A percentile compares a stretch with the other conserved stretches of the same genome.
Conservation (phyloP, 2,329 filamentous ascomycete species). For the Pezicula rhizophila region DNA sequence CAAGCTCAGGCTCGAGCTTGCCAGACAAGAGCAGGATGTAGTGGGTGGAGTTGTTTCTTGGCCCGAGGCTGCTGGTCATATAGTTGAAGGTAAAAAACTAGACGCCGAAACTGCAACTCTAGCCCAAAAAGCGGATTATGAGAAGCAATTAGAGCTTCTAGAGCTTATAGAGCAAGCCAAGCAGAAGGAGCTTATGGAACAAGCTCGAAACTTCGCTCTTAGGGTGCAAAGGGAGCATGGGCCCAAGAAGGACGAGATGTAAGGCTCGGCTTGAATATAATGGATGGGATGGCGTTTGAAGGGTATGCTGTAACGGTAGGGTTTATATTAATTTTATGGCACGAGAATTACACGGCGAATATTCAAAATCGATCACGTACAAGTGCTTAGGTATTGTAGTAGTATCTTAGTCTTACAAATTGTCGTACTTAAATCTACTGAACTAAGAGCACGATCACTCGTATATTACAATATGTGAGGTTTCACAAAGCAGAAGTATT, state of each 20-base stretch:
- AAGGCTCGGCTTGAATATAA: slow-evolving; percentile 1
- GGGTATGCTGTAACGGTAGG: too few relatives aligned
- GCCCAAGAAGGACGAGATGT: slow-evolving; percentile 14
- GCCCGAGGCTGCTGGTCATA: background rate
- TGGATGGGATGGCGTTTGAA: too few relatives aligned
- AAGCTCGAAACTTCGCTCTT: background rate
- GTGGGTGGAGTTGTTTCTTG: background rate
- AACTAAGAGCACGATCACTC: too few relatives aligned
- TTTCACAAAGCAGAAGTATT: too few relatives aligned
- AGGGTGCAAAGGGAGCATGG: background rate
- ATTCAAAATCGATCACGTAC: too few relatives aligned
- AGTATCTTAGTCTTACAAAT: too few relatives aligned
- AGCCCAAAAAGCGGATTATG: slow-evolving; percentile 9
- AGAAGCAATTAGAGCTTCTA: background rate
- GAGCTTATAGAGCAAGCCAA: background rate
- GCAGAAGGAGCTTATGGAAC: background rate
- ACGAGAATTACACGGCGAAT: too few relatives aligned
- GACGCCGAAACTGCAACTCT: background rate
- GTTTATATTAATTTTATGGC: too few relatives aligned
- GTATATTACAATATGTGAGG: too few relatives aligned
- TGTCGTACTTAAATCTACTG: too few relatives aligned
- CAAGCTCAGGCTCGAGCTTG: background rate
- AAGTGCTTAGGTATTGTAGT: too few relatives aligned
- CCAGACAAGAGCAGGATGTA: too few relatives aligned
- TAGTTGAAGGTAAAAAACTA: background rate